Base-by-base conservation (phyloP, 768 basidiomycete genomes). In the Leccinum disarticulatum region DNA sequence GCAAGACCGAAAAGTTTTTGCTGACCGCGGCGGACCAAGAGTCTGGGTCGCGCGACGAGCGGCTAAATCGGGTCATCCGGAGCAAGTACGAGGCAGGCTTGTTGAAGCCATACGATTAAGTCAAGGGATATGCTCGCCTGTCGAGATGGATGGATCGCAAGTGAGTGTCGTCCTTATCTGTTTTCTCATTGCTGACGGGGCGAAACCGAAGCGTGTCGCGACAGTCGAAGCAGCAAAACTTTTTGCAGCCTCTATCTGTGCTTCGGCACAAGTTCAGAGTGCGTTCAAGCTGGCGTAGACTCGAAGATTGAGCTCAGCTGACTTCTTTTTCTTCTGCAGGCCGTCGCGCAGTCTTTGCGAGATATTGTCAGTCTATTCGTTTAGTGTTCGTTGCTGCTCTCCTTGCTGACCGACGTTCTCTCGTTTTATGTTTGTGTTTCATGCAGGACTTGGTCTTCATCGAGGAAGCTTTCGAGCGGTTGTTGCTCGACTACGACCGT, bases 41-140 rank as follows among this genome's bases (percentile, higher is more conserved):
- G 57, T 84, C 90, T 1, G 96, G 96, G 0, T 90, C 93, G 25
- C 81, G 96, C 43, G 91, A 95, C 65, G 93, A 96, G 64, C 86
- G 96, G 1, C 76, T 43, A n/a, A 91, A 88, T 64, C 82, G 91
- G 58, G 96, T 98, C 64, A 98, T 98, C 64, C 84, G 90, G 64
- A 94, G 91, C 68, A 98, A 98, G 75, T 98, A 97, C 74, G 95
- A 98, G 70, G 96, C 96, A 1, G 96, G 95, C 0, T 73, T 98
- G 47, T 76, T 98, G 64, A 95, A 93, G 69, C 96, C 96, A 4
- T 97, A 96, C 68, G 95, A 98, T 74, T 98, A 98, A 65, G 93
- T 95, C 52, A 95, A 95, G 69, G 96, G 96, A 0, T 98, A 98
- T 67, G 90, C 92, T 36, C 80, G 95, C 60, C 75, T 98, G 63